phyloP scores from a whole-genome alignment of 495 filamentous ascomycete species.

The Cetradonia linearis region DNA sequence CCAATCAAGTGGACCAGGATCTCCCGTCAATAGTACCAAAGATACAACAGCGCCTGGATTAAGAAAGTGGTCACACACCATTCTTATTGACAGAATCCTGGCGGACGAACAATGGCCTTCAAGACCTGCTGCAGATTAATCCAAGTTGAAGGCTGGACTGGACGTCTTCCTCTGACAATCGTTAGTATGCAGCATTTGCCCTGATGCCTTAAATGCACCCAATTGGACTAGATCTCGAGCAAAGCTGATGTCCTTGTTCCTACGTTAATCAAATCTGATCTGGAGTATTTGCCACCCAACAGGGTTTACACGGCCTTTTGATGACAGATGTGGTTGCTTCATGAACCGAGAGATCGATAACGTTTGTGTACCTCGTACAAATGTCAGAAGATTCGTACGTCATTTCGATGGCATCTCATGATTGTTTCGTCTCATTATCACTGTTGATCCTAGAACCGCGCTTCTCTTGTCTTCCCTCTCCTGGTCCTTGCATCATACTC shows the following conservation, averaged over 20 bases:
- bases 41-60: conserved; percentile 1
- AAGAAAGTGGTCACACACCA: conserved; percentile 2
- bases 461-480: conserved; percentile 43
- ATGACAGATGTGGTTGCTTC: not conserved
- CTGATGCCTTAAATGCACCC: not conserved
- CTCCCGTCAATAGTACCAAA: not conserved
- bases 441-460: conserved; percentile 27
- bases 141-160: not conserved
- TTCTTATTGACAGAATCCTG: not conserved
- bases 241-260: no score
- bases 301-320: not conserved
- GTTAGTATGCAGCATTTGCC: no score
- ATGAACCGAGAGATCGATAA: not conserved
- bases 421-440: not conserved
- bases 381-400: not conserved
- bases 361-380: not conserved
- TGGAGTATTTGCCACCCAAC: not conserved
- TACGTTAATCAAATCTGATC: no score
- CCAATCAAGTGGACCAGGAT: conserved; percentile 1
- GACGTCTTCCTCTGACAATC: not conserved
- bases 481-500: conserved; percentile 65
- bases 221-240: not conserved
- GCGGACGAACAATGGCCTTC: not conserved
- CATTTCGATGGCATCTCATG: not conserved
- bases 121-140: not conserved